Evolutionary conservation across 176 grass and related monocot genomes (phyloP).

Genomic region (Thalia dealbata): DNA sequence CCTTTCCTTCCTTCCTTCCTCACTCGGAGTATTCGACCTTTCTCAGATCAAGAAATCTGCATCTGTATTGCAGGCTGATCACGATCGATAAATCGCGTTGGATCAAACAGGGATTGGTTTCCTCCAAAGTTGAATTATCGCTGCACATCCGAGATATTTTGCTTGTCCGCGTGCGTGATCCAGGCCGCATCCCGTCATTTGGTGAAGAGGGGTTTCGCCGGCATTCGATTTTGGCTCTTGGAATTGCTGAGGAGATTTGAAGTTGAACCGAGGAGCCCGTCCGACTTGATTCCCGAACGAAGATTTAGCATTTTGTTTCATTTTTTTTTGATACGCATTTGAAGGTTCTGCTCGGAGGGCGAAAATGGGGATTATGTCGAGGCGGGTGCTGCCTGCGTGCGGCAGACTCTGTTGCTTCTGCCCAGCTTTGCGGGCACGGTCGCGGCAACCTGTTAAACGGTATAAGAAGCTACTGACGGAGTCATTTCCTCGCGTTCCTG

Average conservation of each 20-base stretch:
- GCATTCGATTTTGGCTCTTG: neutral
- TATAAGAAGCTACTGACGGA: constrained; percentile 84
- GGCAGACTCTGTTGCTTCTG: constrained; percentile 87
- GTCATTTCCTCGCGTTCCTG: constrained; percentile 56
- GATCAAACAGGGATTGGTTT: neutral
- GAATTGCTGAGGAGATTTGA: neutral
- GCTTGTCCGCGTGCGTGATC: neutral
- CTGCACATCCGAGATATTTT: neutral
- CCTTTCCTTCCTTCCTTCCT: no score
- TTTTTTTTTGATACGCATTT: neutral
- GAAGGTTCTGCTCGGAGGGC: neutral
- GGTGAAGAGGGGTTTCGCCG: neutral
- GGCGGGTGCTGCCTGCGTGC: constrained; percentile 74
- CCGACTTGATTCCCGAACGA: neutral
- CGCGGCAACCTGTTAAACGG: constrained; percentile 77
- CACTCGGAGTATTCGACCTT: neutral
- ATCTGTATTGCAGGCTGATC: constrained; percentile 11
- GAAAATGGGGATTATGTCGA: constrained; percentile 76
- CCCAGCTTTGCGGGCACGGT: constrained; percentile 63
- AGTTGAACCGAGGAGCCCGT: neutral
- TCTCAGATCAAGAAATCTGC: neutral
- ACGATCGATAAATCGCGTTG: neutral
- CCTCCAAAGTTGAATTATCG: neutral
- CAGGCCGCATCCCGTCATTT: neutral
- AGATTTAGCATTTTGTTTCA: neutral